Conservation (phyloP, 2,329 filamentous ascomycete species). For the Lachnellula arida region DNA sequence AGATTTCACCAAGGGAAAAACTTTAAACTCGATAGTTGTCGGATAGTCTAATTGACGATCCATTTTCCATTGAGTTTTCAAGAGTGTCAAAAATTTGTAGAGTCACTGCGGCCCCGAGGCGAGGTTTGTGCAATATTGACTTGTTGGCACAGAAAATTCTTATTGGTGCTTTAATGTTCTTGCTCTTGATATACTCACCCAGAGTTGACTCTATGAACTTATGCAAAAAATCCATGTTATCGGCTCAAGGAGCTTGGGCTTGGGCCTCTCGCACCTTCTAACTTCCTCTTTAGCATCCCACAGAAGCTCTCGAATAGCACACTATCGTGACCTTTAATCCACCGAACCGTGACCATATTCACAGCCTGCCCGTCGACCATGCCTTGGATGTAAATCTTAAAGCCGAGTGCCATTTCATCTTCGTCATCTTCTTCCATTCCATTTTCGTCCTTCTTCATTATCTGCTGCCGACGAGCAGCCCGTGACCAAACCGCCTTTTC, state of each 20-base stretch:
- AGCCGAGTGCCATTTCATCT: constrained; percentile 48
- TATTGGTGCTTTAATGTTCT: too few relatives aligned
- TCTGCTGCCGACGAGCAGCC: constrained; percentile 35
- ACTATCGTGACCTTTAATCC: constrained; percentile 70
- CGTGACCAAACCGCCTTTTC: constrained; percentile 32
- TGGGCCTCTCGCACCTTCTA: constrained; percentile 18
- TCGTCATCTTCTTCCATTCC: constrained; percentile 31
- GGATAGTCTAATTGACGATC: background rate
- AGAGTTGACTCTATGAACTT: too few relatives aligned
- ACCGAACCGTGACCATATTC: constrained; percentile 54
- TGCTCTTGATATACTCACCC: too few relatives aligned
- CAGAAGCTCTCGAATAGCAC: constrained; percentile 83
- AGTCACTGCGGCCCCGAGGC: too few relatives aligned
- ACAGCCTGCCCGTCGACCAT: constrained; percentile 35
- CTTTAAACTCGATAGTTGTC: background rate
- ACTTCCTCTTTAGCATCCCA: constrained; percentile 65
- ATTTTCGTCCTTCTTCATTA: constrained; percentile 22
- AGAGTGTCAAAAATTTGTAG: too few relatives aligned
- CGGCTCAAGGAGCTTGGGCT: background rate
- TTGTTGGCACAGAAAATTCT: too few relatives aligned
- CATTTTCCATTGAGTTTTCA: too few relatives aligned
- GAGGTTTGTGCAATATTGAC: too few relatives aligned
- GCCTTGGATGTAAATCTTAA: constrained; percentile 48
- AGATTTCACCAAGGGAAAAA: background rate
- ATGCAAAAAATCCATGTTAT: background rate